These are phyloP conservation scores for Acacia concinna DNA, from an alignment of 331 rosid genomes.

Conservation along the genomic window DNA sequence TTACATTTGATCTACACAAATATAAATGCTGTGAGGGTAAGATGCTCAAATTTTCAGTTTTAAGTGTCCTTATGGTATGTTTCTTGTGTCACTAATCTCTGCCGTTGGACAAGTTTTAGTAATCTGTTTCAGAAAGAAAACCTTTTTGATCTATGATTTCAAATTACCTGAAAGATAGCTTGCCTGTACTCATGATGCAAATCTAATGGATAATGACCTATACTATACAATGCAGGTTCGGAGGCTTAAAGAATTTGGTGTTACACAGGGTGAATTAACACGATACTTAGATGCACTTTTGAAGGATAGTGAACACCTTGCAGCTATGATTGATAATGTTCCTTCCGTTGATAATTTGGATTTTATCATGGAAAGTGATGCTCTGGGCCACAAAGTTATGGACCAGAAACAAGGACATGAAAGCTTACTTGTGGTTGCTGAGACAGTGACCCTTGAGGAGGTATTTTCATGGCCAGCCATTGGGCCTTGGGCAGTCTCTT, in stretches of 20 bases:
- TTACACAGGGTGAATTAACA: slow-evolving; percentile 94
- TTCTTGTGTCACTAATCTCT: not conserved
- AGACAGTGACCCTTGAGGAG: slow-evolving; percentile 93
- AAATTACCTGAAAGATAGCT: slow-evolving; percentile 15
- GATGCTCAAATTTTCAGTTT: slow-evolving; percentile 3
- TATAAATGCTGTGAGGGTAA: slow-evolving; percentile 3
- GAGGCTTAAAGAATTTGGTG: slow-evolving; percentile 95
- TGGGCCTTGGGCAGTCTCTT: slow-evolving; percentile 18
- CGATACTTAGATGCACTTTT: slow-evolving; percentile 93
- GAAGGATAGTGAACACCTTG: slow-evolving; percentile 96
- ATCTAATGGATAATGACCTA: slow-evolving; percentile 31
- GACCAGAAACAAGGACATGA: slow-evolving; percentile 98
- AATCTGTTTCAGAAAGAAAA: slow-evolving; percentile 4
- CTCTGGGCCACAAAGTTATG: slow-evolving; percentile 91
- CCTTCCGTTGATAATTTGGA: slow-evolving; percentile 99
- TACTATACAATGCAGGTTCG: slow-evolving; percentile 66
- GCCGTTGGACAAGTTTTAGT: slow-evolving; percentile 16
- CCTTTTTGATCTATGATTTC: slow-evolving; percentile 11
- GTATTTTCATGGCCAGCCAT: slow-evolving; percentile 40
- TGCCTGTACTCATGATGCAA: not conserved
- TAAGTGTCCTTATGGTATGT: slow-evolving; percentile 3
- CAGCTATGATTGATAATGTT: slow-evolving; percentile 97
- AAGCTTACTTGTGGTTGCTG: slow-evolving; percentile 88
- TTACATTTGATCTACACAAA: not conserved
- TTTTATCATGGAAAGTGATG: slow-evolving; percentile 98